These are phyloP conservation scores for Singerocomus rubriflavus DNA, from an alignment of 1,284 basidiomycete species.

Conservation along the genomic window DNA sequence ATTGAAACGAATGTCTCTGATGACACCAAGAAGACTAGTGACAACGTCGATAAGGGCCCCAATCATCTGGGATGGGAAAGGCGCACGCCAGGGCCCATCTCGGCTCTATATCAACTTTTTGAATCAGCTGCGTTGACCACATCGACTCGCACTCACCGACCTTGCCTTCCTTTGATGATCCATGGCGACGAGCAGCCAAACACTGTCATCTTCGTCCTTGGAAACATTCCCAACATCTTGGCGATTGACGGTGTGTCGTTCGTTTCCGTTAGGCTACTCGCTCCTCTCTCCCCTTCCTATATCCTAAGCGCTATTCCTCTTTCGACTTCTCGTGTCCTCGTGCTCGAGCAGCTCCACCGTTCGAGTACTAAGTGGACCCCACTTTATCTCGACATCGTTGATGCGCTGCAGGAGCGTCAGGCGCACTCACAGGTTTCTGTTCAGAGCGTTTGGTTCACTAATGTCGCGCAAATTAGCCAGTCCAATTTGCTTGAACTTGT, in stretches of 20 bases:
- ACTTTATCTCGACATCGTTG: conserved; percentile 80
- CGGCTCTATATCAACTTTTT: conserved; percentile 51
- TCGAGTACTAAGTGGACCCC: conserved; percentile 88
- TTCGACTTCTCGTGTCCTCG: conserved; percentile 70
- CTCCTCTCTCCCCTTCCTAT: conserved; percentile 67
- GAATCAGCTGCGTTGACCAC: conserved; percentile 64
- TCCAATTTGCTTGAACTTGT: conserved; percentile 50
- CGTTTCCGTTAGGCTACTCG: conserved; percentile 69
- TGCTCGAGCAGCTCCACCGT: conserved; percentile 77
- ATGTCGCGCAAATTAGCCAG: conserved; percentile 41
- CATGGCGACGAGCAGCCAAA: conserved; percentile 52
- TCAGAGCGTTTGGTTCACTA: conserved; percentile 60
- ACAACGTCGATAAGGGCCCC: conserved; percentile 1
- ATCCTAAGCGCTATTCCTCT: conserved; percentile 65
- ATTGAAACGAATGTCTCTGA: conserved; percentile 28
- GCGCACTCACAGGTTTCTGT: conserved; percentile 49
- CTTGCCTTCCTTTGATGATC: conserved; percentile 50
- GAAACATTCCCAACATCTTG: conserved; percentile 45
- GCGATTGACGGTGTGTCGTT: conserved; percentile 61
- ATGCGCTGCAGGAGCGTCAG: conserved; percentile 65
- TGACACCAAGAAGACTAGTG: conserved; percentile 22
- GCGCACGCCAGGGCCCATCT: conserved; percentile 4
- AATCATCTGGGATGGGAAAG: conserved; percentile 1
- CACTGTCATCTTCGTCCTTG: conserved; percentile 72
- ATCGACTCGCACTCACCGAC: conserved; percentile 57